Base-by-base conservation (phyloP, 192 early-diverging fungal species). In the Linderina pennispora region DNA sequence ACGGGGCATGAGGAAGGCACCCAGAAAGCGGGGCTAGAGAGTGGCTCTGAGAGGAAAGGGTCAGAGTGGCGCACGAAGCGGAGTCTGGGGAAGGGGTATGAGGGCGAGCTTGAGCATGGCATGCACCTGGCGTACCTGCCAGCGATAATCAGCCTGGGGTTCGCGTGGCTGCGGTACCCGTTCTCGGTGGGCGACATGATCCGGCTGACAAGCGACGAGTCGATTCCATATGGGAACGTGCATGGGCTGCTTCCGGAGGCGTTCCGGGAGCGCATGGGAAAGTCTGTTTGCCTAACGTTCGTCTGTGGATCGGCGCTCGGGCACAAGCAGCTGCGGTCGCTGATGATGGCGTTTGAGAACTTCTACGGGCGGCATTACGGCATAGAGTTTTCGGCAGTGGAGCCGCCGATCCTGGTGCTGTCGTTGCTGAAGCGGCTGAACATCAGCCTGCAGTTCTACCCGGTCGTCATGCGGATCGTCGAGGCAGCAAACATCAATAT, bases 41-140 rank as follows among this genome's bases (percentile, higher is more conserved):
- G 4, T 11, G 16, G 13, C 14, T 3, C 8, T n/a, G n/a, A n/a
- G n/a, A n/a, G n/a, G n/a, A n/a, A n/a, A n/a, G n/a, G n/a, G n/a
- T n/a, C n/a, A n/a, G n/a, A n/a, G n/a, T n/a, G n/a, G n/a, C n/a
- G n/a, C n/a, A n/a, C n/a, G n/a, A n/a, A n/a, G n/a, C n/a, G n/a
- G n/a, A n/a, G n/a, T n/a, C n/a, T n/a, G n/a, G n/a, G n/a, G n/a
- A n/a, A n/a, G n/a, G n/a, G n/a, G n/a, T n/a, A n/a, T n/a, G n/a
- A n/a, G n/a, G n/a, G n/a, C n/a, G n/a, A n/a, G n/a, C n/a, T n/a
- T n/a, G n/a, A n/a, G n/a, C n/a, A n/a, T n/a, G n/a, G n/a, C n/a
- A n/a, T n/a, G n/a, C n/a, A n/a, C n/a, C 36, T 71, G 44, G 67
- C 63, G 32, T 71, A 49, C 10, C 44, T 71, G 23, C 67, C 67